Evolutionary conservation across 176 grass and related monocot genomes (phyloP), one percentile per base, ranked within the genome.

Genomic region (Tillandsia fasciculata): DNA sequence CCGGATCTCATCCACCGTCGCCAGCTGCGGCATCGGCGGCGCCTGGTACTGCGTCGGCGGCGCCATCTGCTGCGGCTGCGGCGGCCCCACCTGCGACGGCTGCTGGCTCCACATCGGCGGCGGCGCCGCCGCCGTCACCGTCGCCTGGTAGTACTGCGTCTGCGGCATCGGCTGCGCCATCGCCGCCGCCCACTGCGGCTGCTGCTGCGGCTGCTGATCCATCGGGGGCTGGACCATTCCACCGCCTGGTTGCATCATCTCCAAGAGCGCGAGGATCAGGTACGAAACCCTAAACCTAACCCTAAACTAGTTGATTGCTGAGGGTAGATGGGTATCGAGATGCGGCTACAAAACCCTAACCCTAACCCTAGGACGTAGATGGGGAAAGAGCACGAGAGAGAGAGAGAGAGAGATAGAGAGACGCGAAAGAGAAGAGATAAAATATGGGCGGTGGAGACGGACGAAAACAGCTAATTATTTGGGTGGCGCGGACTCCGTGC

Each of bases 1-100:
- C 65, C 79, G 87, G 78, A 96, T 73, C 74, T 96, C 92, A 27
- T 85, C 83, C 9, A 64, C 52, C 12, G 73, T 48, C 1, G 57
- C 54, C 51, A 61, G 76, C 23, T 63, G 75, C 14, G 53, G 81
- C 67, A 76, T 50, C 24, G 71, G 81, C 64, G 70, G 33, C 14
- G 79, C 73, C 12, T 74, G 58, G 70, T 81, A 88, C 71, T 85
- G 79, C 49, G 68, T 22, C 50, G 58, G 66, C 66, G 51, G 71
- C 71, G 51, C 58, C 66, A 67, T 65, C 14, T 68, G 28, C 66
- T 69, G 72, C 67, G 72, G 70, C 67, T 76, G 64, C 61, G 67
- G 58, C 3, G 80, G 80, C 12, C 76, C 71, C 48, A 52, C 49
- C 49, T 50, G 67, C 0, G 82, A 67, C 1, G 71, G 72, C 28